Percentiles rank a stretch among this genome's conserved stretches.
phyloP scores from a whole-genome alignment of 2,329 filamentous ascomycete species.

The Botryosphaeria agaves region DNA sequence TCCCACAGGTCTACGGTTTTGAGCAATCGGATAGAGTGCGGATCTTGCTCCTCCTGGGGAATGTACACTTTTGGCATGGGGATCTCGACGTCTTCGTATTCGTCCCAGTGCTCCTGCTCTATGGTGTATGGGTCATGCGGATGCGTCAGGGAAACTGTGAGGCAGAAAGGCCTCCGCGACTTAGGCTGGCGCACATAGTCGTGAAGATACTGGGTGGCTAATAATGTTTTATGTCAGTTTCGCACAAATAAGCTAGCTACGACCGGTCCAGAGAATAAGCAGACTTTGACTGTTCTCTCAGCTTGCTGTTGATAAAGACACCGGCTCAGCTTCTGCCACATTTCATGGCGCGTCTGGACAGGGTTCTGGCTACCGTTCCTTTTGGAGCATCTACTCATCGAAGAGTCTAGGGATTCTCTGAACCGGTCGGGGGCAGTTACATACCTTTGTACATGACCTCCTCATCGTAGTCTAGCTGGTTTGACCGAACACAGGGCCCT shows the following conservation, averaged over 20 bases:
- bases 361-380: no score
- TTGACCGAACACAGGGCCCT: conserved; percentile 74
- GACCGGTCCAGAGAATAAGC: no score
- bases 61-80: conserved; percentile 63
- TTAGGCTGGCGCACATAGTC: conserved; percentile 73
- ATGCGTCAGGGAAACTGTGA: conserved; percentile 87
- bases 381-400: not conserved
- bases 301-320: no score
- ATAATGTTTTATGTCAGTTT: conserved; percentile 1
- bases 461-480: conserved; percentile 91
- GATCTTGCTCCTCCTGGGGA: conserved; percentile 64
- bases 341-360: no score
- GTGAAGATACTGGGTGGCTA: conserved; percentile 72
- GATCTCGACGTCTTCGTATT: conserved; percentile 81
- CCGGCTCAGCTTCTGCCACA: no score
- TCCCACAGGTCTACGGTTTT: conserved; percentile 79
- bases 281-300: no score
- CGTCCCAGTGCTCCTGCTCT: conserved; percentile 81
- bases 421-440: not conserved
- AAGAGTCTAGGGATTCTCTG: no score
- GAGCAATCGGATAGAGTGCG: conserved; percentile 73
- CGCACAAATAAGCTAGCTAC: no score
- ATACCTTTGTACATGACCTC: conserved; percentile 70
- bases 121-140: conserved; percentile 94
- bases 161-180: conserved; percentile 58